Evolutionary conservation across 495 filamentous ascomycete genomes (phyloP), one percentile per base, ranked within the genome.

Genomic region (Bathelium albidoporum): DNA sequence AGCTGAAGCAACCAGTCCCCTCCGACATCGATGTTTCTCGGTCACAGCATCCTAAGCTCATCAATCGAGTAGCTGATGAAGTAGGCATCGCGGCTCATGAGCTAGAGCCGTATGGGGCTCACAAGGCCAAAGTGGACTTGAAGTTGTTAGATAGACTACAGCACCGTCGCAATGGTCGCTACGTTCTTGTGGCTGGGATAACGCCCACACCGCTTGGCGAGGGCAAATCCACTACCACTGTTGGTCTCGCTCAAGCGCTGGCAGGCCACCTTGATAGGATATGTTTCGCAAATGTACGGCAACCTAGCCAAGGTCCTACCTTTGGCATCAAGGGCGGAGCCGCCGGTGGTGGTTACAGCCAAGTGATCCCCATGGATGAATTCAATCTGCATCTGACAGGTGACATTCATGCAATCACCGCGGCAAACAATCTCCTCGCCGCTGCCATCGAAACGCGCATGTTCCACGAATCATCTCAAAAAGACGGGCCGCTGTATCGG

Each of bases 341-440:
- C 60, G 94, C 94, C 62, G 94, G 94, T 70, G 94, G 94, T 67
- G 94, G 94, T 18, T 98, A 96, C 80, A 95, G 90, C 74, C 94
- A 98, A 75, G 94, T 97, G 70, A 97, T 98, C 68, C 94, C 94
- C 60, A 98, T 98, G 94, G 94, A 98, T 67, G 94, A 98, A 74
- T 98, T 98, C 81, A 98, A 98, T 73, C 80, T 98, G 65, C 94
- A 98, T 73, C 77, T 98, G 73, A 98, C 94, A 45, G 94, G 94
- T 68, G 94, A 98, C 73, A 97, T 98, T 65, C 94, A 98, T 73
- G 94, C 94, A 44, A 93, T 98, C 71, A 90, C 91, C 39, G 94
- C 94, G 11, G 94, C 94, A 4, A 98, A 97, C 80, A 98, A 98
- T 77, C 81, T 98, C 44, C 87, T 98, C n/a, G 94, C 94, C 62